Evolutionary conservation across 2,329 filamentous ascomycete species (phyloP), one percentile per base, ranked within the genome.

Genomic region (Aspergillus phoenicis): DNA sequence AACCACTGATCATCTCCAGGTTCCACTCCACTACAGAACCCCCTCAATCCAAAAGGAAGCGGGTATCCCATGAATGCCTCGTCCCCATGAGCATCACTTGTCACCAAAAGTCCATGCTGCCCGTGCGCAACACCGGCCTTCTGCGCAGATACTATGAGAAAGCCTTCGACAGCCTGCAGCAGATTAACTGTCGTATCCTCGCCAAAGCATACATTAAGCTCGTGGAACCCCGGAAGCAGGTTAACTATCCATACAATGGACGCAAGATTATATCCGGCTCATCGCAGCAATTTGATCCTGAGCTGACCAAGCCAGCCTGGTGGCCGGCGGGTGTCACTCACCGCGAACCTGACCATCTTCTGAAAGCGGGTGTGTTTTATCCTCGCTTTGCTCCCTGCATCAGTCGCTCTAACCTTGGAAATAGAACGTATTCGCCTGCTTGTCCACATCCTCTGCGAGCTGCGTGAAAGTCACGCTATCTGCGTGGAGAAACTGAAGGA

Each of bases 191-290:
- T 36, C 71, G 73, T 17, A 69, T 73, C 7, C 63, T 75, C 5
- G 73, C 73, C 13, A 75, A 75, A 51, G 73, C 73, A 48, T 75
- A 72, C 57, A 67, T 75, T 62, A 75, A 75, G 59, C 58, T 74
- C n/a, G 70, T 75, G 4, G 73, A 75, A 60, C 73, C 73, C 13
- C 71, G 73, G 36, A 75, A 75, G 41, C 73, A 75, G 59, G 73
- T 73, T 28, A 74, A 75, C 47, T 74, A 72, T 41, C 73, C 73
- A 8, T 75, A 75, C 57, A 75, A 75, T 56, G 73, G 73, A 39
- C 69, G 70, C 13, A 74, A 70, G 47, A 64, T 70, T 15, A 69
- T 74, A 30, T 66, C 67, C 1, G 73, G 73, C 6, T 64, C 67
- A 2, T 67, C 73, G 7, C 70, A 73, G 53, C 66, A 71, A 38